Percentiles rank a stretch among this genome's conserved stretches.
Conservation (phyloP, 1,284 basidiomycete species). For the Erythrobasidium hasegawianum region DNA sequence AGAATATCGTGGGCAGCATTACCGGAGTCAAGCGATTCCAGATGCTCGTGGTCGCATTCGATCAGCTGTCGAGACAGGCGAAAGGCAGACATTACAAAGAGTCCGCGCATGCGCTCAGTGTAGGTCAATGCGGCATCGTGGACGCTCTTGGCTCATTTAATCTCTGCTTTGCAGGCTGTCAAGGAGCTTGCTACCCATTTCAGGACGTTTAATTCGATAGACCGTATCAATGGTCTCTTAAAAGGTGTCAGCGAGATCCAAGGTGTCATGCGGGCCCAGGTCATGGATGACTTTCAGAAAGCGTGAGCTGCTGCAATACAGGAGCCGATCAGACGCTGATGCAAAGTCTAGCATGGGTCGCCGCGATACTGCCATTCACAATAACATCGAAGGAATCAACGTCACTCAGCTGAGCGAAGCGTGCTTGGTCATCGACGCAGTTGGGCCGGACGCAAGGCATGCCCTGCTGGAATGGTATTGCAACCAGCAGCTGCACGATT, state of each 20-base stretch:
- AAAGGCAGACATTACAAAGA: slow-evolving; percentile 62
- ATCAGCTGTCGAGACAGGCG: slow-evolving; percentile 31
- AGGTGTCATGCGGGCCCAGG: slow-evolving; percentile 65
- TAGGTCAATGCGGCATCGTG: slow-evolving; percentile 53
- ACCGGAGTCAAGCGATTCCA: slow-evolving; percentile 84
- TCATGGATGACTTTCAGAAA: slow-evolving; percentile 82
- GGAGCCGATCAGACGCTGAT: not conserved
- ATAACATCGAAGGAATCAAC: slow-evolving; percentile 29
- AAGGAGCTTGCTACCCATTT: slow-evolving; percentile 76
- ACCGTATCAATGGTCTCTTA: slow-evolving; percentile 70
- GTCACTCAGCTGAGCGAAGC: slow-evolving; percentile 57
- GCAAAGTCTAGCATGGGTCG: slow-evolving; percentile 12
- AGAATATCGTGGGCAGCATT: slow-evolving; percentile 75
- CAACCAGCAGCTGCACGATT: slow-evolving; percentile 86
- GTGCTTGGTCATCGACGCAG: slow-evolving; percentile 75
- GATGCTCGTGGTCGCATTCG: slow-evolving; percentile 62
- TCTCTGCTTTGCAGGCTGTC: slow-evolving; percentile 64
- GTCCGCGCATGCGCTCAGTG: slow-evolving; percentile 74
- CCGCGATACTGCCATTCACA: slow-evolving; percentile 30
- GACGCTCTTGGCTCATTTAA: not conserved
- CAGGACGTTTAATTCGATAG: slow-evolving; percentile 68
- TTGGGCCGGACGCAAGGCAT: slow-evolving; percentile 71
- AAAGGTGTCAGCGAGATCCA: slow-evolving; percentile 74
- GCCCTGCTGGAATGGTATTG: slow-evolving; percentile 86
- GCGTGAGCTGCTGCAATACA: slow-evolving; percentile 60